Evolutionary conservation across 352 stramenopile species (phyloP).

Genomic region (Pseudoperonospora humuli): DNA sequence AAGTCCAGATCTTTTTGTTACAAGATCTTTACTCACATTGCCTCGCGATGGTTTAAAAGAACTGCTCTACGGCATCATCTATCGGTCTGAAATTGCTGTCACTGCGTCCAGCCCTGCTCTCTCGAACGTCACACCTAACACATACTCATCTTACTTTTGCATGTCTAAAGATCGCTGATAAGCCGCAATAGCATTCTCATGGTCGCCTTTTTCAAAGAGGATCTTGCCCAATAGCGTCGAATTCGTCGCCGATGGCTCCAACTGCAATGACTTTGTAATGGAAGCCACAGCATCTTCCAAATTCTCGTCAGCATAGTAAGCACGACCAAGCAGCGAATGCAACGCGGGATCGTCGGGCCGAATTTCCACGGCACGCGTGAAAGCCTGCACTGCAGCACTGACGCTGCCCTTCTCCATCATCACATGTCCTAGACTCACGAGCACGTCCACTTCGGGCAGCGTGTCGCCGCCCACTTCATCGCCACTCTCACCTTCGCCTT

Average conservation of each 20-base stretch:
- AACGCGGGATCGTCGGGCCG: constrained; percentile 62
- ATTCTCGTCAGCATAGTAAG: constrained; percentile 80
- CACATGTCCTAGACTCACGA: constrained; percentile 69
- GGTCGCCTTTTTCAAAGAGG: constrained; percentile 81
- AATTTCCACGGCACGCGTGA: constrained; percentile 78
- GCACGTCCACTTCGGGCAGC: constrained; percentile 73
- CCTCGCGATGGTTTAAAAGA: constrained; percentile 4
- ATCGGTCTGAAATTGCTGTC: constrained; percentile 15
- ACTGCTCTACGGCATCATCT: constrained; percentile 17
- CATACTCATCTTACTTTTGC: constrained; percentile 37
- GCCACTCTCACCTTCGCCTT: constrained; percentile 31
- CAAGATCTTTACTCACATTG: constrained; percentile 1
- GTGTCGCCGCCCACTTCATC: constrained; percentile 61
- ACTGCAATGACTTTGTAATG: constrained; percentile 53
- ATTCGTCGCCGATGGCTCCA: constrained; percentile 76
- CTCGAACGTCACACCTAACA: constrained; percentile 4
- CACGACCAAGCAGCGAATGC: constrained; percentile 70
- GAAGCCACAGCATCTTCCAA: constrained; percentile 63
- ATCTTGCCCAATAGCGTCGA: constrained; percentile 83
- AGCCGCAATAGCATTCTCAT: constrained; percentile 78
- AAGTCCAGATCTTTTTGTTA: neutral
- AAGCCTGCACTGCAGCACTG: constrained; percentile 71
- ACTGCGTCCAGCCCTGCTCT: constrained; percentile 3
- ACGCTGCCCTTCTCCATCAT: constrained; percentile 80
- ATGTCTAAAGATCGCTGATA: constrained; percentile 81